A percentile compares a stretch with the other conserved stretches of the same genome.
Evolutionary conservation across 805 yeast genomes (phyloP).

Genomic region (Nakazawaea ambrosiae): DNA sequence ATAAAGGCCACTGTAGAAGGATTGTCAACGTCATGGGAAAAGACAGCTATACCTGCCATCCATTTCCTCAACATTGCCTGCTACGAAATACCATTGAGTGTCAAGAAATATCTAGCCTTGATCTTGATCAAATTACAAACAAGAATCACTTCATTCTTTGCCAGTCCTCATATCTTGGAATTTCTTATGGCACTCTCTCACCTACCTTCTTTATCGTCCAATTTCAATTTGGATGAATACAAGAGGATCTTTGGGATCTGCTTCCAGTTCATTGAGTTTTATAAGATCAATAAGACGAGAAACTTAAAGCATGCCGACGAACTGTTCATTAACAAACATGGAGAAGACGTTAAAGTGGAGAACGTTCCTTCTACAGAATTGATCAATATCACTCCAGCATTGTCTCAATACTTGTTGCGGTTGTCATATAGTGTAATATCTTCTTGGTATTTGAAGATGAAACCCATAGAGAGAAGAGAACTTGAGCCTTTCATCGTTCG

Average conservation of each 20-base stretch:
- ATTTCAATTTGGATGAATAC: conserved; percentile 70
- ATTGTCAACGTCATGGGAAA: conserved; percentile 61
- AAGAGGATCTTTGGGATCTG: conserved; percentile 79
- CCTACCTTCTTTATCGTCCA: conserved; percentile 59
- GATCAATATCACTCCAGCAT: conserved; percentile 36
- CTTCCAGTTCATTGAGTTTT: conserved; percentile 67
- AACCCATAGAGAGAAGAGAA: conserved; percentile 47
- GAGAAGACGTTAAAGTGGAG: conserved; percentile 46
- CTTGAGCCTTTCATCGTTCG: conserved; percentile 58
- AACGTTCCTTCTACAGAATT: conserved; percentile 45
- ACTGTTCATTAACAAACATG: conserved; percentile 25
- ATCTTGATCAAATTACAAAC: conserved; percentile 71
- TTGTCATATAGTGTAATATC: conserved; percentile 64
- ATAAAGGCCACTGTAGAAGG: conserved; percentile 54
- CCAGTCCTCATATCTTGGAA: conserved; percentile 70
- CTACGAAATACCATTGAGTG: conserved; percentile 69
- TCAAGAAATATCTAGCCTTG: conserved; percentile 61
- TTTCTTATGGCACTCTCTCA: conserved; percentile 61
- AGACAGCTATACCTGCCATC: conserved; percentile 70
- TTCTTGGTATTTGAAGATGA: conserved; percentile 65
- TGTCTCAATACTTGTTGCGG: conserved; percentile 54
- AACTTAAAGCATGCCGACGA: conserved; percentile 37
- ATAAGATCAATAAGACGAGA: not conserved
- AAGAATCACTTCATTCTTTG: conserved; percentile 59
- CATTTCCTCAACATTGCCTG: conserved; percentile 73